Evolutionary conservation across 2,329 filamentous ascomycete species (phyloP).

Genomic region (Fusarium ramigenum): DNA sequence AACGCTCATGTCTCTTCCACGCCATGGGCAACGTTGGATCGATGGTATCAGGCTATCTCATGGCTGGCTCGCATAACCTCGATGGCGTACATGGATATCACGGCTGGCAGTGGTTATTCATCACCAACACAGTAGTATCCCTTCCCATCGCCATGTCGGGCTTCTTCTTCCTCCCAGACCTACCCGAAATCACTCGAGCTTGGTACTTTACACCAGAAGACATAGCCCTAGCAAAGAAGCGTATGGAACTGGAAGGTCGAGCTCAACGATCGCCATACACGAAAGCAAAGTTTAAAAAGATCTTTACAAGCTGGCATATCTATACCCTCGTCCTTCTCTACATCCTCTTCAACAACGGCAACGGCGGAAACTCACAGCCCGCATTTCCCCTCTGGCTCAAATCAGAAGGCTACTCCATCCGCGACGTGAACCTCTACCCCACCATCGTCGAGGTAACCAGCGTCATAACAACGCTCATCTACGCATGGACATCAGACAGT

Average conservation of each 20-base stretch:
- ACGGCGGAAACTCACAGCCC: conserved; percentile 58
- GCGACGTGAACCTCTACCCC: conserved; percentile 62
- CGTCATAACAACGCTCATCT: conserved; percentile 67
- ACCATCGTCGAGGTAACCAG: conserved; percentile 66
- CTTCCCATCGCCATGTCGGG: conserved; percentile 47
- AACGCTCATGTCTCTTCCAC: conserved; percentile 55
- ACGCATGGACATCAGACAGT: conserved; percentile 73
- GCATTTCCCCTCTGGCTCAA: conserved; percentile 64
- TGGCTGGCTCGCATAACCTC: conserved; percentile 52
- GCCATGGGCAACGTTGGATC: conserved; percentile 44
- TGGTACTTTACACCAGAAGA: conserved; percentile 45
- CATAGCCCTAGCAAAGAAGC: conserved; percentile 41
- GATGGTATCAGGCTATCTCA: conserved; percentile 47
- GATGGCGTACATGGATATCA: conserved; percentile 55
- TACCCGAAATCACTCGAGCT: conserved; percentile 40
- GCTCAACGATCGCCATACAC: conserved; percentile 54
- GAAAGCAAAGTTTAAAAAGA: conserved; percentile 64
- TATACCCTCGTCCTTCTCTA: conserved; percentile 68
- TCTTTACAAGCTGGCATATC: conserved; percentile 72
- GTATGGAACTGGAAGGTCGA: conserved; percentile 54
- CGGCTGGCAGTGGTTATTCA: conserved; percentile 56
- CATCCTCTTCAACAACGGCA: conserved; percentile 71
- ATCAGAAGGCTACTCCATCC: conserved; percentile 53
- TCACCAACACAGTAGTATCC: conserved; percentile 50
- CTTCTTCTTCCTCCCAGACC: conserved; percentile 46